Percentiles rank a stretch among this genome's conserved stretches.
phyloP scores from a whole-genome alignment of 331 rosid species.

The Spiraea crenata region DNA sequence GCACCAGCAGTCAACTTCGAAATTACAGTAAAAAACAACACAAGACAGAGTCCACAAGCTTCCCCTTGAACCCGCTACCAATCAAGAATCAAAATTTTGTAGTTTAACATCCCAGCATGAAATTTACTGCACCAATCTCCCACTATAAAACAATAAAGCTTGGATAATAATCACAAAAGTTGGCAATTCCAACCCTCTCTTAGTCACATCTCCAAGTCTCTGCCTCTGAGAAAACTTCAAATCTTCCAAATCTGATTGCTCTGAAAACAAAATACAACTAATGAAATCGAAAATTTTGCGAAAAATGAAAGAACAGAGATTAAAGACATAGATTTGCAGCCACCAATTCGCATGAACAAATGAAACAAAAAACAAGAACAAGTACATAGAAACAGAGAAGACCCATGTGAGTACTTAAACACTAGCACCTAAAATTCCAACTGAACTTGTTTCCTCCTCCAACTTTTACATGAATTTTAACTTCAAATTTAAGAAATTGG shows the following conservation, averaged over 20 bases:
- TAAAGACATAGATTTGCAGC: too few relatives aligned
- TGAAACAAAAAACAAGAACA: background rate
- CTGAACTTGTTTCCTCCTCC: background rate
- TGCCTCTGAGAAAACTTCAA: slow-evolving; percentile 25
- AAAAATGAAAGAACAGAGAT: background rate
- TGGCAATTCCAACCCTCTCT: slow-evolving; percentile 10
- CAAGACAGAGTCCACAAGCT: slow-evolving; percentile 31
- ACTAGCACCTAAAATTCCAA: background rate
- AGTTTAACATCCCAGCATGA: slow-evolving; percentile 50
- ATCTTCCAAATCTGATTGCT: slow-evolving; percentile 20
- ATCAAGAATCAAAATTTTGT: slow-evolving; percentile 52
- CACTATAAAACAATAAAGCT: slow-evolving; percentile 10
- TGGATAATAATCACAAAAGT: background rate
- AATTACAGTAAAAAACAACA: slow-evolving; percentile 4
- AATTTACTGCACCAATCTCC: background rate
- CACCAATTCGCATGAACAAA: background rate
- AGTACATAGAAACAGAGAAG: background rate
- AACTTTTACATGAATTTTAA: background rate
- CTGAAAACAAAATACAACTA: slow-evolving; percentile 1
- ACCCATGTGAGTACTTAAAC: background rate
- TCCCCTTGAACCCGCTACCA: slow-evolving; percentile 48
- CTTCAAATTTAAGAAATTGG: background rate
- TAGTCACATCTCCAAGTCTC: slow-evolving; percentile 18
- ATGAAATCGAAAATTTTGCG: background rate
- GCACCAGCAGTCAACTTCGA: slow-evolving; percentile 12